Evolutionary conservation across 306 rosid genomes (phyloP), one percentile per base, ranked within the genome.

Genomic region (Sicyos baderoa): DNA sequence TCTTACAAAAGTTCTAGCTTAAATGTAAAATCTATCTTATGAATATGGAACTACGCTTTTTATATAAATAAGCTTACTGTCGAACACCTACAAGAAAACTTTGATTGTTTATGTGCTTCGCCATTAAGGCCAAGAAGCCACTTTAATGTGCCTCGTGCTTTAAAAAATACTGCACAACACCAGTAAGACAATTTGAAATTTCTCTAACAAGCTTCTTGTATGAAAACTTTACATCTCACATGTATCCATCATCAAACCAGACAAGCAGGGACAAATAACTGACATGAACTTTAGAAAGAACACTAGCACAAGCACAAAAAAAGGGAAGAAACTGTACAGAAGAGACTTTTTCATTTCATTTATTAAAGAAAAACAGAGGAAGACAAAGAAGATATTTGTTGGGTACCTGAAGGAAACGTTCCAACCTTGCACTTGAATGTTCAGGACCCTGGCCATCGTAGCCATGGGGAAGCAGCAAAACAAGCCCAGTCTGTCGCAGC

Each of bases 401-500:
- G 40, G 74, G 17, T 71, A 87, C 98, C 97, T 86, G 99, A 76
- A 93, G 99, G 79, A 83, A 93, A 72, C 99, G 89, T 79, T 93
- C 99, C 83, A 90, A 37, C 72, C 89, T 80, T 54, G 87, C 96
- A 85, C 97, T 90, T 56, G 96, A 89, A 84, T 93, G 99, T 81
- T 89, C 99, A 75, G 99, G 99, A 73, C 99, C 99, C 77, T 93
- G 97, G 66, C 99, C 97, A 76, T 93, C 97, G 32, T 88, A 93
- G 68, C 99, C 97, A 82, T 93, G 97, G 59, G 99, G 99, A 78
- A 93, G 99, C 75, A 93, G 77, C 60, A 93, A 75, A 71, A 86
- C 91, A 70, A 93, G 94, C 59, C 99, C 99, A 71, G 96, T 86
- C 79, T 93, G 99, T 72, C 96, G 97, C 67, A 89, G 91, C 99